phyloP scores from a whole-genome alignment of 345 rosid species.

The Durio zibethinus region DNA sequence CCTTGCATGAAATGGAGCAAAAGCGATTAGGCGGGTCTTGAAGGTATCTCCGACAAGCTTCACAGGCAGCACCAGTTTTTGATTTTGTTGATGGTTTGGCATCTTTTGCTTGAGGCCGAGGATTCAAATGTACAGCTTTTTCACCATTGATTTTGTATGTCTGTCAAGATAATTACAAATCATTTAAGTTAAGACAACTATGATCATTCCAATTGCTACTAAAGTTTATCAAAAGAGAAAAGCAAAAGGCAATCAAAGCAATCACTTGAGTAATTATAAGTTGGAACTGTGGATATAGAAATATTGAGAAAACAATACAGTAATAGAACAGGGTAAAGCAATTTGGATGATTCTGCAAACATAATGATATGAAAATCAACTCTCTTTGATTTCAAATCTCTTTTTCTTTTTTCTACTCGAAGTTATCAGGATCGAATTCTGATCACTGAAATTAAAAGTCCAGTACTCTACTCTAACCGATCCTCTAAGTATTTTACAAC shows the following conservation, averaged over 20 bases:
- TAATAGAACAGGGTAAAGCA: not conserved
- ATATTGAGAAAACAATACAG: not conserved
- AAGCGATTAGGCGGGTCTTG: slow-evolving; percentile 78
- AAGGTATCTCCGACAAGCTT: slow-evolving; percentile 68
- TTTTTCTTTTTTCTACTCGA: too few species aligned
- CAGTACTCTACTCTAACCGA: too few species aligned
- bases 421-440: too few species aligned
- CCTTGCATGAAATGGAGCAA: slow-evolving; percentile 95
- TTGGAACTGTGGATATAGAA: not conserved
- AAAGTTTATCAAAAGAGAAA: not conserved
- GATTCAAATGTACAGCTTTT: slow-evolving; percentile 80
- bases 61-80: slow-evolving; percentile 62
- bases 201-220: not conserved
- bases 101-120: slow-evolving; percentile 73
- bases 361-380: not conserved
- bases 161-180: slow-evolving; percentile 30
- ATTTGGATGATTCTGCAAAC: slow-evolving; percentile 5
- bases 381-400: not conserved
- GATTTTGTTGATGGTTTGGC: slow-evolving; percentile 80
- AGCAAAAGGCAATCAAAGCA: not conserved
- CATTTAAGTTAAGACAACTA: not conserved
- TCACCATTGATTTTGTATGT: slow-evolving; percentile 92
- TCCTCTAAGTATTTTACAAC: not conserved
- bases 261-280: not conserved
- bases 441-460: too few species aligned